These are phyloP conservation scores for Colletotrichum abscissum DNA, from an alignment of 2,329 filamentous ascomycete genomes.

Conservation along the genomic window DNA sequence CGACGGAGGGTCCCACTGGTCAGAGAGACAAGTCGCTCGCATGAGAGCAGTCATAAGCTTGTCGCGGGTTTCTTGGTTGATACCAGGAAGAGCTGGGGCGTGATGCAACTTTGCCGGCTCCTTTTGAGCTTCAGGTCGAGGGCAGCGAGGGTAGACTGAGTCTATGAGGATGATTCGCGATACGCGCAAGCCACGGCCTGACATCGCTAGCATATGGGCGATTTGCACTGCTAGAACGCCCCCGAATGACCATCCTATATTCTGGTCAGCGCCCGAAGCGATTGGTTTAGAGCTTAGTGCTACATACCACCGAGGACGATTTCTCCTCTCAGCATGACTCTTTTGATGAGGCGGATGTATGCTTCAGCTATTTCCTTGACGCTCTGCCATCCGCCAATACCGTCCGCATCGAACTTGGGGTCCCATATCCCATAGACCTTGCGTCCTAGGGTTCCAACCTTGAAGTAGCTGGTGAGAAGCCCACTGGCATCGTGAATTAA, in stretches of 20 bases:
- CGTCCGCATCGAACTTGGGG: slow-evolving; percentile 25
- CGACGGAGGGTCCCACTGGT: slow-evolving; percentile 16
- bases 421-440: slow-evolving; percentile 28
- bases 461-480: slow-evolving; percentile 27
- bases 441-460: slow-evolving; percentile 9
- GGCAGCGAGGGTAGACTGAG: slow-evolving; percentile 26
- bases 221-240: slow-evolving; percentile 20
- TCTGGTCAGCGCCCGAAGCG: accelerated
- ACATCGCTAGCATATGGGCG: slow-evolving; percentile 24
- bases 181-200: slow-evolving; percentile 19
- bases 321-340: slow-evolving; percentile 28
- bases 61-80: slow-evolving; percentile 17
- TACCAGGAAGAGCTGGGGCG: slow-evolving; percentile 4
- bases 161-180: slow-evolving; percentile 29
- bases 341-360: slow-evolving; percentile 27
- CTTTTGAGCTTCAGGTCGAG: slow-evolving; percentile 21
- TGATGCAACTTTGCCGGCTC: slow-evolving; percentile 27
- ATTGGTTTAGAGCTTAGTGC: accelerated
- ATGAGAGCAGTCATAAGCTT: slow-evolving; percentile 30
- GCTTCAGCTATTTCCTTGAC: slow-evolving; percentile 20
- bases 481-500: slow-evolving; percentile 28
- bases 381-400: slow-evolving; percentile 30
- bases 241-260: slow-evolving; percentile 22
- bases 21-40: slow-evolving; percentile 24
- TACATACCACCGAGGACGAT: slow-evolving; percentile 19